Base-by-base conservation (phyloP, 2,329 filamentous ascomycete genomes). In the Lasiodiplodia sp. region DNA sequence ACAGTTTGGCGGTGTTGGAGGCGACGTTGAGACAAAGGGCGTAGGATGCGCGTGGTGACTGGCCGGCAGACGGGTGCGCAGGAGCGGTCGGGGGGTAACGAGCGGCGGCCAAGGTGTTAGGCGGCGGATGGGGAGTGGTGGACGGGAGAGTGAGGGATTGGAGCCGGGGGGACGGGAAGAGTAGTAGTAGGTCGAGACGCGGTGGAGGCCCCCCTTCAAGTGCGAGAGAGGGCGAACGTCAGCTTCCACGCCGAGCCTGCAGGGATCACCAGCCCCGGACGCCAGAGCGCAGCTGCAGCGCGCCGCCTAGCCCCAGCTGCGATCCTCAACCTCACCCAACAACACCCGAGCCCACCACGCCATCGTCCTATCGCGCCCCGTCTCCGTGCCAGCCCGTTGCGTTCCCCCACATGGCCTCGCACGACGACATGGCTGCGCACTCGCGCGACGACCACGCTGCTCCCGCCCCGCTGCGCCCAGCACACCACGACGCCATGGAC, bases 1-100 rank as follows among this genome's bases (percentile, higher is more conserved):
- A 95, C 93, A 96, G 90, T 85, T 97, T 96, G 92, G 91, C 92
- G 93, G 93, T 95, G 83, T 92, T 92, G 84, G 38, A 18, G 55
- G 66, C 37, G 25, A 14, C 23, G 34, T 40, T 51, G 53, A 21
- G 60, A 64, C 67, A 66, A 66, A 66, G 64, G 64, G 55, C 52
- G 64, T 44, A 31, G 23, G 31, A 31, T 28, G 66, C 49, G 66
- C 56, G 40, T 7, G 56, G 52, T 60, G 60, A 34, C 67, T 66
- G 64, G 57, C 57, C 57, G 57, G 67, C 57, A 65, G 67, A 57
- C 34, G 57, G 58, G 25, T 23, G 56, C 47, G 58, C 57, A 47
- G 34, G 53, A 64, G 55, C 52, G 52, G 52, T 38, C 31, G 25
- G 28, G n/a, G 52, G 55, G 37, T 68, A 65, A 69, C 62, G 62